Evolutionary conservation across 1,139 yeast species (phyloP).

Genomic region (Suhomyces bribrorum): DNA sequence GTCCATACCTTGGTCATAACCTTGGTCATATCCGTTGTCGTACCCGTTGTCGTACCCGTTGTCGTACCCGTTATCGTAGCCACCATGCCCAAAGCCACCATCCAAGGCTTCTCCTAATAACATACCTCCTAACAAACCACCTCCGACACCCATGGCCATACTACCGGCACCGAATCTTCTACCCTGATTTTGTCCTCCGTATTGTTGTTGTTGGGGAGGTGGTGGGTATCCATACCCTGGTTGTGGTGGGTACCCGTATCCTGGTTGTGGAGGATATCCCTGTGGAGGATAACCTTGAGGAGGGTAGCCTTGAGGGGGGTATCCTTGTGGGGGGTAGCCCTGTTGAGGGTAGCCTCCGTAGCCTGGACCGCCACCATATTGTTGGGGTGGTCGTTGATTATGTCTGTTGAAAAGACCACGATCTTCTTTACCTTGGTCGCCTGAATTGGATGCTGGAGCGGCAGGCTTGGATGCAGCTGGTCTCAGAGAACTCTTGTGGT

Average conservation of each 20-base stretch:
- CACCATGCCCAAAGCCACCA: conserved; percentile 21
- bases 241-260: conserved; percentile 22
- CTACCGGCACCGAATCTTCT: conserved; percentile 44
- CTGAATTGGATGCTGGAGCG: conserved; percentile 6
- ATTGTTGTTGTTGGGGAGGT: conserved; percentile 23
- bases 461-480: conserved; percentile 14
- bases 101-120: conserved; percentile 36
- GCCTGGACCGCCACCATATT: conserved; percentile 19
- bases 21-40: conserved; percentile 20
- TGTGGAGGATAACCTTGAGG: conserved; percentile 21
- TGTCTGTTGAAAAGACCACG: conserved; percentile 10
- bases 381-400: conserved; percentile 16
- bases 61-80: conserved; percentile 25
- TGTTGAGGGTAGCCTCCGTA: conserved; percentile 21
- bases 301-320: conserved; percentile 22
- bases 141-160: conserved; percentile 74
- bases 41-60: conserved; percentile 27
- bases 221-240: conserved; percentile 17
- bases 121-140: conserved; percentile 78
- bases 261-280: conserved; percentile 12
- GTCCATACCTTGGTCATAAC: conserved; percentile 19
- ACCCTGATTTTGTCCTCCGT: conserved; percentile 26
- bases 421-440: conserved; percentile 13
- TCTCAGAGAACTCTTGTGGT: conserved; percentile 12
- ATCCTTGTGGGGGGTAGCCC: conserved; percentile 25